phyloP scores from a whole-genome alignment of 495 filamentous ascomycete genomes.

The Aspergillus baeticus region DNA sequence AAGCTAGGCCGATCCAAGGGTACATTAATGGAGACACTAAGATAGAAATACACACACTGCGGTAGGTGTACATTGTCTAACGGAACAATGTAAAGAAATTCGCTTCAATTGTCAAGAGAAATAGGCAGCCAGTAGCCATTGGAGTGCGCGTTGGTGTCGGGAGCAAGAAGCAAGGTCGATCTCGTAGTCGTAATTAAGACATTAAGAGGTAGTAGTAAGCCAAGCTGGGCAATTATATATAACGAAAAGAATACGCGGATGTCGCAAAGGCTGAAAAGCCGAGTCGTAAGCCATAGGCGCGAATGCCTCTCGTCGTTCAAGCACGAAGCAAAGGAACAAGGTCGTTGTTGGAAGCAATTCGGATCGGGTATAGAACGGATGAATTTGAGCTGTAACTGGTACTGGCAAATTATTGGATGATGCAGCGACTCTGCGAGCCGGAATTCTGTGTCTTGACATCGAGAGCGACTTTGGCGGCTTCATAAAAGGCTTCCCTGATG shows the following conservation, averaged over 20 bases:
- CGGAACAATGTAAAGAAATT: not conserved
- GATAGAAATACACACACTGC: not conserved
- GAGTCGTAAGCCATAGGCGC: not conserved
- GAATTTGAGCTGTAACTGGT: not conserved
- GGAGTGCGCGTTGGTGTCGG: conserved; percentile 1
- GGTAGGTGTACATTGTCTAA: not conserved
- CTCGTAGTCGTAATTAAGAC: not conserved
- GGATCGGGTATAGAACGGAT: conserved; percentile 13
- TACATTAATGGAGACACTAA: not conserved
- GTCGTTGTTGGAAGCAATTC: not conserved
- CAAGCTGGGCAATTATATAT: conserved; percentile 24
- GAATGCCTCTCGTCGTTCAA: not conserved
- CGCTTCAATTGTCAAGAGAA: too few relatives aligned
- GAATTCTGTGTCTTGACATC: conserved; percentile 65
- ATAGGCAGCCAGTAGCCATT: not conserved
- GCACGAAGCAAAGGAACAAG: not conserved
- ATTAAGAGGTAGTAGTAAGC: conserved; percentile 3
- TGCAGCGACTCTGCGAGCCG: conserved; percentile 33
- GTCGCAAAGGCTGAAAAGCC: conserved; percentile 30
- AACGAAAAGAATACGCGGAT: conserved; percentile 12
- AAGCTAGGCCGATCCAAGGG: not conserved
- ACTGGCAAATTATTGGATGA: conserved; percentile 31
- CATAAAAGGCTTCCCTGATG: conserved; percentile 97
- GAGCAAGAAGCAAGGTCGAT: not conserved
- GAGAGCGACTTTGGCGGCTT: conserved; percentile 94